Percentiles rank a stretch among this genome's conserved stretches.
Evolutionary conservation across 225 moss, liverwort and hornwort genomes (phyloP).

Genomic region (Straminergon stramineum): DNA sequence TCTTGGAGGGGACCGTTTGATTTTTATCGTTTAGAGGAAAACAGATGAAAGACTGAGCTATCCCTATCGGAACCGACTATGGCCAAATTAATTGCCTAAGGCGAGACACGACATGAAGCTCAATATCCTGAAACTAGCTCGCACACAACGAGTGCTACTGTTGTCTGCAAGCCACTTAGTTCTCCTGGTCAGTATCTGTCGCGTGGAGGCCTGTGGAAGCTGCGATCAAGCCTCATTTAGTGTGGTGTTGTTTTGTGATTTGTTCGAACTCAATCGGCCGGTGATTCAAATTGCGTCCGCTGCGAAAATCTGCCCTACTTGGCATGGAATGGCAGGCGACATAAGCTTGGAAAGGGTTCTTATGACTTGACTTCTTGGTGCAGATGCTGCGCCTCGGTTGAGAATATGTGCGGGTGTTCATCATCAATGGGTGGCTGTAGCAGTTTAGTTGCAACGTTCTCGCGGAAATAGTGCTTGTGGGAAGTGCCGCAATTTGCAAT

Average conservation of each 20-base stretch:
- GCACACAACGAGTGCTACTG: not conserved
- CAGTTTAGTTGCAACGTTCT: not conserved
- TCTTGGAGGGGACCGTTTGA: not conserved
- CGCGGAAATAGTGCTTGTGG: not conserved
- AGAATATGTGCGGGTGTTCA: not conserved
- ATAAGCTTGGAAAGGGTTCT: not conserved
- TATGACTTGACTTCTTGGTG: not conserved
- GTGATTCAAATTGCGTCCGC: not conserved
- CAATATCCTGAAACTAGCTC: not conserved
- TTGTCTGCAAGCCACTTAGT: not conserved
- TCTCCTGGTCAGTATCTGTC: not conserved
- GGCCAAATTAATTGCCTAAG: too few species aligned
- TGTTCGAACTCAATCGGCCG: not conserved
- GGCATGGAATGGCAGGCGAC: too few species aligned
- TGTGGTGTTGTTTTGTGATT: not conserved
- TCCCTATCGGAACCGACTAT: accelerated
- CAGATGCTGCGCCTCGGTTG: slow-evolving; percentile 10
- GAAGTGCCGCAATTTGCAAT: not conserved
- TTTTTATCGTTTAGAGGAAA: not conserved
- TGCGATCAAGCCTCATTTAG: not conserved
- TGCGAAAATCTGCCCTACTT: not conserved
- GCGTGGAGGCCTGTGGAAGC: not conserved
- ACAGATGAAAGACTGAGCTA: too few species aligned
- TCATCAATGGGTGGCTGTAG: slow-evolving; percentile 4
- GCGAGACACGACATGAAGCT: too few species aligned